Conservation (phyloP, 1,139 yeast species). For the Zhuliangozyma parablackwelliae region DNA sequence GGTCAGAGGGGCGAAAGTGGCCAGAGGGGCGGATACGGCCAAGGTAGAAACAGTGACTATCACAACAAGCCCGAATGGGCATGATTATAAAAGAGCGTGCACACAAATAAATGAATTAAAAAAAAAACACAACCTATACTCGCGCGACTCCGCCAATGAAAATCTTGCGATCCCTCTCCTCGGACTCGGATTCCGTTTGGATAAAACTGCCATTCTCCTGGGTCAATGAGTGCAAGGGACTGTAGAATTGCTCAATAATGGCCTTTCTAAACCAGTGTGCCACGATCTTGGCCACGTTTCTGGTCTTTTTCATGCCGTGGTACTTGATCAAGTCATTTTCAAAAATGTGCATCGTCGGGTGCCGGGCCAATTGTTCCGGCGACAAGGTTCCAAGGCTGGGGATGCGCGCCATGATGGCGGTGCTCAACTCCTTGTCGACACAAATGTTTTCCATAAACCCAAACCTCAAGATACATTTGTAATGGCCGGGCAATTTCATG, state of each 20-base stretch:
- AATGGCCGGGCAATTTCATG: slow-evolving; percentile 40
- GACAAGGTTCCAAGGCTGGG: slow-evolving; percentile 16
- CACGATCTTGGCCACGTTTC: slow-evolving; percentile 14
- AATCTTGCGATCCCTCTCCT: slow-evolving; percentile 21
- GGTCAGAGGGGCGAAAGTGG: slow-evolving; percentile 17
- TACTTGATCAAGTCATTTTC: slow-evolving; percentile 31
- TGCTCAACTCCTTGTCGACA: slow-evolving; percentile 22
- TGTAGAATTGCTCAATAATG: slow-evolving; percentile 23
- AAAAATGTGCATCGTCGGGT: slow-evolving; percentile 32
- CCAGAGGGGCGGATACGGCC: slow-evolving; percentile 10
- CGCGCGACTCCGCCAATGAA: slow-evolving; percentile 26
- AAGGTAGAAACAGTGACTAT: slow-evolving; percentile 16
- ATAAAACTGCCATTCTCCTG: slow-evolving; percentile 22
- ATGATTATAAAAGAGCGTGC: slow-evolving; percentile 7
- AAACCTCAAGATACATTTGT: slow-evolving; percentile 40
- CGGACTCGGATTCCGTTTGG: slow-evolving; percentile 18
- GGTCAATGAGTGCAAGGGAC: slow-evolving; percentile 26
- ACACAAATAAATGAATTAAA: too few relatives aligned
- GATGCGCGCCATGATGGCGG: slow-evolving; percentile 21
- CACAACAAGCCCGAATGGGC: slow-evolving; percentile 41
- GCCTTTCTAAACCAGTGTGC: slow-evolving; percentile 16
- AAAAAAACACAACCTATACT: slow-evolving; percentile 8
- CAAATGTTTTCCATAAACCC: slow-evolving; percentile 43
- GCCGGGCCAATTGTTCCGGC: slow-evolving; percentile 3
- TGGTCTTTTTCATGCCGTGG: slow-evolving; percentile 18